phyloP scores from a whole-genome alignment of 257 asterid species.

The Petunia axillaris region DNA sequence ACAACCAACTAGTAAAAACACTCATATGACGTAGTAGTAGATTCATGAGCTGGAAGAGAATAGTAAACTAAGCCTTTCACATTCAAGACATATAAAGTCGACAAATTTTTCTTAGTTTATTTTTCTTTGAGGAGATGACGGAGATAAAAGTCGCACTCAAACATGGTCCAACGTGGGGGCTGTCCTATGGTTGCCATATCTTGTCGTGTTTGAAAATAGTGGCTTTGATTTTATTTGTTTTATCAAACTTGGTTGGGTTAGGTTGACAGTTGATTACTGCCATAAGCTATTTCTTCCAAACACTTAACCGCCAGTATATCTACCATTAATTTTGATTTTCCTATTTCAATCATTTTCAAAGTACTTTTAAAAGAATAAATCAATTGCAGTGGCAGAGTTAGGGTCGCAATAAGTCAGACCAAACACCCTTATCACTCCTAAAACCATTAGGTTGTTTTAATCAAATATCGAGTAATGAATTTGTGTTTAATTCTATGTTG shows the following conservation, averaged over 20 bases:
- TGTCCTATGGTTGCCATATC: not conserved
- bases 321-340: not conserved
- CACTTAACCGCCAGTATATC: slow-evolving; percentile 36
- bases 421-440: slow-evolving; percentile 5
- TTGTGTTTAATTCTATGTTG: no score
- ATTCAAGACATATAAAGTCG: not conserved
- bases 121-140: not conserved
- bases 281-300: slow-evolving; percentile 29
- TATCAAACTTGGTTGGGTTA: slow-evolving; percentile 31
- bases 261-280: slow-evolving; percentile 40
- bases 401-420: slow-evolving; percentile 2
- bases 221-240: not conserved
- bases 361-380: not conserved
- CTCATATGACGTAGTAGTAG: not conserved
- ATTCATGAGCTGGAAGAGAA: not conserved
- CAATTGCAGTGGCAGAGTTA: not conserved
- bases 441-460: not conserved
- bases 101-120: no score
- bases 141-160: not conserved
- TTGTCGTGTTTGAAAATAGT: slow-evolving; percentile 16
- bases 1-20: not conserved
- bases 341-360: not conserved
- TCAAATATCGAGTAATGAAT: not conserved
- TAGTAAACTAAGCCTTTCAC: not conserved
- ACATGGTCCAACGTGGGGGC: slow-evolving; percentile 31